These are phyloP conservation scores for Schizophyllum commune DNA, from an alignment of 1,284 basidiomycete species.

Conservation along the genomic window DNA sequence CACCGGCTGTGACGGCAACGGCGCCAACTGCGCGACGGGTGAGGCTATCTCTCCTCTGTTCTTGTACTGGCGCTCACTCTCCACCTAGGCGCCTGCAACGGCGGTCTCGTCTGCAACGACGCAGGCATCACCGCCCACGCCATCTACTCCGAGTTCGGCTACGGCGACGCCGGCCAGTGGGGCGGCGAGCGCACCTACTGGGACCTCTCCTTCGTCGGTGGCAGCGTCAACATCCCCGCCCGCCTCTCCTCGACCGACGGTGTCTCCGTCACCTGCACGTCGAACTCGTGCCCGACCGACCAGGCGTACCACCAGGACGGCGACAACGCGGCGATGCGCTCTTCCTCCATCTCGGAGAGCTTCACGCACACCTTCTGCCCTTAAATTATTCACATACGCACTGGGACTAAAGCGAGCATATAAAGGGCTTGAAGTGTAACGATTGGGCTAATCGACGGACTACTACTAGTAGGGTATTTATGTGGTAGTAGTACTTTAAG, in stretches of 20 bases:
- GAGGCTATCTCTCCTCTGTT: background rate
- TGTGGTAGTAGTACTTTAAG: background rate
- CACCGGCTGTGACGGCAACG: background rate
- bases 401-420: background rate
- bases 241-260: background rate
- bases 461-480: background rate
- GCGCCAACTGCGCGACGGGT: background rate
- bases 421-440: background rate
- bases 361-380: background rate
- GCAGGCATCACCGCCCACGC: background rate
- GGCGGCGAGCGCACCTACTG: background rate
- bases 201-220: background rate
- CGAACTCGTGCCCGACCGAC: background rate
- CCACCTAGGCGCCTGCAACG: background rate
- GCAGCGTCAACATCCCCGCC: background rate
- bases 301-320: slow-evolving; percentile 6
- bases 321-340: background rate
- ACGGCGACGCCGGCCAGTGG: background rate
- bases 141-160: background rate
- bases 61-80: background rate
- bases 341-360: background rate
- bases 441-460: background rate
- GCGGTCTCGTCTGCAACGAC: background rate
- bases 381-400: background rate
- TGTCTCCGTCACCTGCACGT: background rate